Conservation (phyloP, 2,329 filamentous ascomycete genomes). For the Aspergillus sp. region DNA sequence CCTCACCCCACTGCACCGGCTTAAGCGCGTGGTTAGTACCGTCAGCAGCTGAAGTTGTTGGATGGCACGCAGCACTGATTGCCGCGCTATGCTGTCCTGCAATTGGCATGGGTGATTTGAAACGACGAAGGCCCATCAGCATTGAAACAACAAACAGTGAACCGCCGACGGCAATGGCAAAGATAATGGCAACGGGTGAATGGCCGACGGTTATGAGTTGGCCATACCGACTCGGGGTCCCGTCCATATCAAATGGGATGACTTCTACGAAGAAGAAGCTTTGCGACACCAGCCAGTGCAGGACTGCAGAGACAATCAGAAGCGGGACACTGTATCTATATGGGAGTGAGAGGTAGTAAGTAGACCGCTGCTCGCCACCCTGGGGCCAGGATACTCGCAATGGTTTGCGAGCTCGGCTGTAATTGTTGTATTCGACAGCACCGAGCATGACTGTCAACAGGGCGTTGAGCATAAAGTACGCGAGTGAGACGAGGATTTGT, state of each 20-base stretch:
- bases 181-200: not conserved
- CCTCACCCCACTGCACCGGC: not conserved
- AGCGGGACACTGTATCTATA: constrained; percentile 37
- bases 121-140: constrained; percentile 10
- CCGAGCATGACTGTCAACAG: constrained; percentile 48
- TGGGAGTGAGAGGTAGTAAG: constrained; percentile 47
- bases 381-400: constrained; percentile 41
- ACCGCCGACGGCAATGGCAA: not conserved
- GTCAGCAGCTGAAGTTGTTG: not conserved
- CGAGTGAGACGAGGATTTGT: constrained; percentile 32
- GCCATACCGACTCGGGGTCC: not conserved
- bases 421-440: constrained; percentile 23
- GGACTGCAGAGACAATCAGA: constrained; percentile 27
- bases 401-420: constrained; percentile 40
- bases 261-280: constrained; percentile 44
- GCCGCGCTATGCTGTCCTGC: constrained; percentile 14
- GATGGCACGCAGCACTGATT: not conserved
- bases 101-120: constrained; percentile 27
- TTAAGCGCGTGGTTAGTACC: not conserved
- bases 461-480: constrained; percentile 35
- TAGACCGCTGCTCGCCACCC: constrained; percentile 40
- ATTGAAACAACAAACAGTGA: not conserved
- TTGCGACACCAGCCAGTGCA: constrained; percentile 52
- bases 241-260: constrained; percentile 2
- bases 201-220: not conserved